A percentile compares a stretch with the other conserved stretches of the same genome.
Evolutionary conservation across 768 basidiomycete species (phyloP).

Genomic region (Tricholomella constricta): DNA sequence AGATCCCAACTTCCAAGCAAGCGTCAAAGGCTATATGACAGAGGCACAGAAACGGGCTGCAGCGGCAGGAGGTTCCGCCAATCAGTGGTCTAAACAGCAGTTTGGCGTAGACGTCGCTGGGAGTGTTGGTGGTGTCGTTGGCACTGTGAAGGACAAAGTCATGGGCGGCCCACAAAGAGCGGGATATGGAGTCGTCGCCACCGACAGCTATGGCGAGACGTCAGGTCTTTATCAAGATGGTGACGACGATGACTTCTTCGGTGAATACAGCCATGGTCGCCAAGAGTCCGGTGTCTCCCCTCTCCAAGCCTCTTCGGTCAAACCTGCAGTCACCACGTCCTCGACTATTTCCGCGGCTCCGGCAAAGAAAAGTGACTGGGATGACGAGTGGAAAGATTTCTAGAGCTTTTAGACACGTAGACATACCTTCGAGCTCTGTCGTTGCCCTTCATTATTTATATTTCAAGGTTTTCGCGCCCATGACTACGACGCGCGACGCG

Average conservation of each 20-base stretch:
- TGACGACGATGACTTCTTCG: constrained; percentile 70
- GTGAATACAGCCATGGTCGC: constrained; percentile 44
- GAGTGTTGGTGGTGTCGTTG: constrained; percentile 70
- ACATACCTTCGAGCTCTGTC: not conserved
- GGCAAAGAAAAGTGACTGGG: constrained; percentile 61
- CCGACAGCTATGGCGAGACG: constrained; percentile 52
- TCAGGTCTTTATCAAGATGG: constrained; percentile 65
- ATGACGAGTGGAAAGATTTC: constrained; percentile 84
- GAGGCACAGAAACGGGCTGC: constrained; percentile 70
- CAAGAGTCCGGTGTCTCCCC: constrained; percentile 23
- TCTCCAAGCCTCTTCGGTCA: constrained; percentile 10
- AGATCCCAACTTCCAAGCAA: constrained; percentile 80
- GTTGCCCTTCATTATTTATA: constrained; percentile 1
- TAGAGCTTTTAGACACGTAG: constrained; percentile 33
- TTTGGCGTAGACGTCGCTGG: constrained; percentile 87
- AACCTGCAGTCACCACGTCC: constrained; percentile 5
- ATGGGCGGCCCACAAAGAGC: constrained; percentile 50
- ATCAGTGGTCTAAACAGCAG: constrained; percentile 75
- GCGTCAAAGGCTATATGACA: constrained; percentile 69
- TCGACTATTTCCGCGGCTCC: constrained; percentile 17
- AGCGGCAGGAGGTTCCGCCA: constrained; percentile 62
- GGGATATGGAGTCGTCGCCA: constrained; percentile 51
- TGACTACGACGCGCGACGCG: not conserved
- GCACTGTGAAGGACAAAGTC: constrained; percentile 59
- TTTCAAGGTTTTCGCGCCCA: not conserved